Evolutionary conservation across 371 early-diverging fungal genomes (phyloP), one percentile per base, ranked within the genome.

Genomic region (Circinella umbellata): DNA sequence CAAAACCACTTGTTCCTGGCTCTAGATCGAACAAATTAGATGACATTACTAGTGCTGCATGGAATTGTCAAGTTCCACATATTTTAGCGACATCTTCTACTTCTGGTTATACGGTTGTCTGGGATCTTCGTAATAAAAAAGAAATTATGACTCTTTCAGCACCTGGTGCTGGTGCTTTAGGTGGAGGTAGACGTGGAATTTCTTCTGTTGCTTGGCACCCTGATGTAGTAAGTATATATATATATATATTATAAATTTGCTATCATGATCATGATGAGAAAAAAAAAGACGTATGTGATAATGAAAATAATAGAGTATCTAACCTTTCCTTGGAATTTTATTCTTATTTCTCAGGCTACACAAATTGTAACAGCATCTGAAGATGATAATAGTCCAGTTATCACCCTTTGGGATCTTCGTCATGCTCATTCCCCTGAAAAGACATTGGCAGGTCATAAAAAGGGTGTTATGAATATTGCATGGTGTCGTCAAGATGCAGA

Each of bases 171-270:
- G 81, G 84, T 54, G 91, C 89, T 38, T 81, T 81, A 63, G 82
- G 79, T 39, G 68, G 71, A 37, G 84, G 87, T 38, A 84, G 90
- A 35, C 86, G 89, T 61, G 92, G 92, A n/a, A 91, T 96, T 55
- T 92, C 95, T 4, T 89, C 94, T 34, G 80, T 95, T 68, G 93
- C 94, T 4, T 99, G 99, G 99, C 94, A 98, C 79, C 98, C 98
- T 8, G 94, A 93, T 78, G 86, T 85, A 20, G 95, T 94, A 89
- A 68, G 86, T 71, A 36, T 39, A 53, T 8, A 42, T n/a, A 18
- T 10, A 47, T 35, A 37, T 66, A 48, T 34, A 7, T 57, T 42
- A 55, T n/a, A 7, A 17, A 1, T 51, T 27, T 27, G 27, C 27
- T 27, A 27, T 27, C 27, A 27, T 27, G 27, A 27, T 27, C 27